A percentile compares a stretch with the other conserved stretches of the same genome.
Conservation (phyloP, 2,329 filamentous ascomycete species). For the Aspergillus aculeatus region DNA sequence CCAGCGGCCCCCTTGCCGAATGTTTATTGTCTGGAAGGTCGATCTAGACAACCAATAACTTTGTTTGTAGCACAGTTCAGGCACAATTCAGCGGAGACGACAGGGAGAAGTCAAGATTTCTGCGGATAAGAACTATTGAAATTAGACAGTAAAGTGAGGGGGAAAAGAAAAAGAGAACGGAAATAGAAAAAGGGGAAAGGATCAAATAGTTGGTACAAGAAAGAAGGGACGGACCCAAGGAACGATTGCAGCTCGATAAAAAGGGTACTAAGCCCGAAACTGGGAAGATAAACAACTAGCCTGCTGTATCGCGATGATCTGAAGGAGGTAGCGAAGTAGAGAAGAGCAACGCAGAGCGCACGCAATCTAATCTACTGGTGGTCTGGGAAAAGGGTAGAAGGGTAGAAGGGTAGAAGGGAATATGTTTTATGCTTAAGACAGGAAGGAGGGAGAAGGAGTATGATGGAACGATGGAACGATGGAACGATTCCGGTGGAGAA, state of each 20-base stretch:
- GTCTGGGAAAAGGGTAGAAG: background rate
- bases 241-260: background rate
- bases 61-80: background rate
- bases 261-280: slow-evolving; percentile 1
- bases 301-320: too few relatives aligned
- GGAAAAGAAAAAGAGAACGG: background rate
- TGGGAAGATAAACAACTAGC: background rate
- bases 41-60: background rate
- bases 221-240: background rate
- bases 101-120: background rate
- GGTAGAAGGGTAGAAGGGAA: background rate
- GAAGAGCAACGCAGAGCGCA: too few relatives aligned
- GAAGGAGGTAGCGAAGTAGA: background rate
- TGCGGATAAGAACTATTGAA: background rate
- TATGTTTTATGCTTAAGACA: too few relatives aligned
- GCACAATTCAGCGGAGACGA: background rate
- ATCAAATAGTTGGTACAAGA: background rate
- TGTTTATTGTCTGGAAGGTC: slow-evolving; percentile 13
- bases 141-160: background rate
- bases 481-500: background rate
- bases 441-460: background rate
- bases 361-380: background rate
- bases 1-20: slow-evolving; percentile 19
- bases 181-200: background rate
- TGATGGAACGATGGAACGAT: background rate